Percentiles rank a stretch among this genome's conserved stretches.
Evolutionary conservation across 2,329 filamentous ascomycete genomes (phyloP).

Genomic region (Fusarium lyarnte): DNA sequence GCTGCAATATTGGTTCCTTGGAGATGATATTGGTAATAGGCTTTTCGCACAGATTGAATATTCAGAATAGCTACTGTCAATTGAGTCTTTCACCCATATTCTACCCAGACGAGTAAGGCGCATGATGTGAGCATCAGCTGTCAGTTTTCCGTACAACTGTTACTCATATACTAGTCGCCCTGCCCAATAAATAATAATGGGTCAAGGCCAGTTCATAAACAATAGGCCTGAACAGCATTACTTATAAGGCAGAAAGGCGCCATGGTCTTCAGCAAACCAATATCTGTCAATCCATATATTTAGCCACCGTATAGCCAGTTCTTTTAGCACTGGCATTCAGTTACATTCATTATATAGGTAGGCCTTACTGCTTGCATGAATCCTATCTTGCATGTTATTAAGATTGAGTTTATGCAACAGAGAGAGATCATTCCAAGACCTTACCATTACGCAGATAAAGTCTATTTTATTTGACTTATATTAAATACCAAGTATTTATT

Average conservation of each 20-base stretch:
- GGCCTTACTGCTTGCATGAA: no score
- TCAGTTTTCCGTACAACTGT: neutral
- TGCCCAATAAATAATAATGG: neutral
- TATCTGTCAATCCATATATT: no score
- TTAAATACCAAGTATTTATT: neutral
- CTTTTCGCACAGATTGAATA: neutral
- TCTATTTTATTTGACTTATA: neutral
- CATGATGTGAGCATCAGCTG: no score
- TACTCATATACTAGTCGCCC: neutral
- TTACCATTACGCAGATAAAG: no score
- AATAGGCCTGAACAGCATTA: neutral
- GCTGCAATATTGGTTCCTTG: neutral
- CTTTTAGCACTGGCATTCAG: no score
- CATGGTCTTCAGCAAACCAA: neutral
- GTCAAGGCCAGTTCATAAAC: neutral
- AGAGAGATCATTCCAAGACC: no score
- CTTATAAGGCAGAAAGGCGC: neutral
- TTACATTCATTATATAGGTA: no score
- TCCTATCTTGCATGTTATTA: no score
- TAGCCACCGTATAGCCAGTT: no score
- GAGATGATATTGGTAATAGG: neutral
- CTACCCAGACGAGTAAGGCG: no score
- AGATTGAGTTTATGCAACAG: no score
- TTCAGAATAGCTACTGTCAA: neutral
- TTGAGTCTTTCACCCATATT: neutral